These are phyloP conservation scores for Polyplosphaeria fusca DNA, from an alignment of 495 filamentous ascomycete species.

Conservation along the genomic window DNA sequence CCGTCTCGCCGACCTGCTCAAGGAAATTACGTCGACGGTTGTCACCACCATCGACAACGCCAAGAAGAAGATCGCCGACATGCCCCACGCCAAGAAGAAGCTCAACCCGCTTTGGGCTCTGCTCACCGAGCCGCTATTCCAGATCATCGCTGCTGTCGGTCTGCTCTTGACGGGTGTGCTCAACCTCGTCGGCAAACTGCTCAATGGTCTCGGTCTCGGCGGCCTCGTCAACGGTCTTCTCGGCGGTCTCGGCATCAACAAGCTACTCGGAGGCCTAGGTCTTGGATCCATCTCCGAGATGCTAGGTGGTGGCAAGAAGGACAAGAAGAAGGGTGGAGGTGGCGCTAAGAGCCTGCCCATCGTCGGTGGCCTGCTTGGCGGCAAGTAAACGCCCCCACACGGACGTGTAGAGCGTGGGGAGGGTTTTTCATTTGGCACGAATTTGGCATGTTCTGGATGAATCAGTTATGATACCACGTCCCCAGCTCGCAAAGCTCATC, in stretches of 20 bases:
- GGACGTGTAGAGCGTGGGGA: background rate
- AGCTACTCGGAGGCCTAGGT: conserved; percentile 71
- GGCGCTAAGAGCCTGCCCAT: conserved; percentile 35
- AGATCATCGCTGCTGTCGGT: conserved; percentile 90
- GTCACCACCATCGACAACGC: conserved; percentile 80
- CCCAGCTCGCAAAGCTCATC: background rate
- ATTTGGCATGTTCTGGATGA: background rate
- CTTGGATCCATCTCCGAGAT: conserved; percentile 58
- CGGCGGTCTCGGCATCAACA: conserved; percentile 74
- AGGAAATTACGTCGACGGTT: conserved; percentile 64
- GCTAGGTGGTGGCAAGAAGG: conserved; percentile 50
- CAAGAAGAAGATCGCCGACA: conserved; percentile 79
- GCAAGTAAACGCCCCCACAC: conserved; percentile 12
- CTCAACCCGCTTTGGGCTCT: conserved; percentile 85
- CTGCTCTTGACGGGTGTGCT: conserved; percentile 80
- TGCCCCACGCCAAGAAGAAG: conserved; percentile 93
- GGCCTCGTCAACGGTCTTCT: conserved; percentile 75
- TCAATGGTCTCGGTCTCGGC: conserved; percentile 82
- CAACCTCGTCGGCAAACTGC: conserved; percentile 71
- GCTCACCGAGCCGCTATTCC: conserved; percentile 79
- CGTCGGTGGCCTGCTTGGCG: conserved; percentile 43
- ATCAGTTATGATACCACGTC: conserved; percentile 8
- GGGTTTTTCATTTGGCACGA: background rate
- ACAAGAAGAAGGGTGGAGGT: conserved; percentile 41
- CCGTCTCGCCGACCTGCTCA: conserved; percentile 75